Conservation (phyloP, 2,329 filamentous ascomycete genomes). For the Colletotrichum brevisporum region DNA sequence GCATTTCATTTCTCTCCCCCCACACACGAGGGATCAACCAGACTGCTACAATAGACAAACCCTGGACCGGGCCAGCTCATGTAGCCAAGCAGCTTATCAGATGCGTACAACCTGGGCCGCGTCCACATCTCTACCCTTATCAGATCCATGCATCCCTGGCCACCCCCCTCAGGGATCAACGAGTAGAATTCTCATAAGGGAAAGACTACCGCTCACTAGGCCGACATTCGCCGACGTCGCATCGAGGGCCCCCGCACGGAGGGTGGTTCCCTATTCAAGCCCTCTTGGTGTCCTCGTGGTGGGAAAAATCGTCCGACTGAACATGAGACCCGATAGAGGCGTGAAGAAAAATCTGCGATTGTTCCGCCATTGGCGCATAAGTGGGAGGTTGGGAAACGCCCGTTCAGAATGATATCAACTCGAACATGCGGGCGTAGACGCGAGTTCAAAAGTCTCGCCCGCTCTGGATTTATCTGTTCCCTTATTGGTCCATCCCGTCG, state of each 20-base stretch:
- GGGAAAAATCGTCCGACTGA: conserved; percentile 3
- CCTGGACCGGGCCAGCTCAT: neutral
- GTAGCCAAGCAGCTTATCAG: conserved; percentile 37
- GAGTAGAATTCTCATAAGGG: conserved; percentile 2
- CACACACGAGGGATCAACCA: neutral
- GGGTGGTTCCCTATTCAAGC: neutral
- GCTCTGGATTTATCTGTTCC: neutral
- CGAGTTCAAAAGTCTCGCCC: no score
- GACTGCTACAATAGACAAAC: neutral
- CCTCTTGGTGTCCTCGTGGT: neutral
- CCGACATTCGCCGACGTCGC: conserved; percentile 29
- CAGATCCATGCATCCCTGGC: conserved; percentile 35
- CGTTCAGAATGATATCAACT: conserved; percentile 4
- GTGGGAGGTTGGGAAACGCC: neutral
- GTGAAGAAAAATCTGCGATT: neutral
- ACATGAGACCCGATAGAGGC: neutral
- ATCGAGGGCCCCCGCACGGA: conserved; percentile 29
- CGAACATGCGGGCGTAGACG: neutral
- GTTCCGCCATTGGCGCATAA: conserved; percentile 5
- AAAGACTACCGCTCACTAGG: neutral
- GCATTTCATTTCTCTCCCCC: conserved; percentile 5
- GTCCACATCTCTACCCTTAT: conserved; percentile 26
- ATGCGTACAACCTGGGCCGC: conserved; percentile 16
- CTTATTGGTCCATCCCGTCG: neutral
- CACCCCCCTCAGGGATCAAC: conserved; percentile 13